Evolutionary conservation across 192 early-diverging fungal species (phyloP).

Genomic region (Mortierella alpina): DNA sequence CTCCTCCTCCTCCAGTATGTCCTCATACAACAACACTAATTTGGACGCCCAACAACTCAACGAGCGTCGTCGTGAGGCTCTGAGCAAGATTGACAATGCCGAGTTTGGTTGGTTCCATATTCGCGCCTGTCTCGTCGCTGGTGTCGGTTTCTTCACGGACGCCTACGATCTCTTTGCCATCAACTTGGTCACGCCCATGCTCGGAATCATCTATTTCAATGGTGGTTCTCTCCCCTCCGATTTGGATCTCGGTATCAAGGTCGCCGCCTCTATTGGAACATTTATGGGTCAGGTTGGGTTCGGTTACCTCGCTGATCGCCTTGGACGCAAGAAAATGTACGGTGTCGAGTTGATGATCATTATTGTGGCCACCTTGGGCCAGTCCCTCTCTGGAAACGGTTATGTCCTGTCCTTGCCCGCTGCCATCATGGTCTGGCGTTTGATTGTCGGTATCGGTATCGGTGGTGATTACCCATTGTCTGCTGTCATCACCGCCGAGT

Average conservation of each 20-base stretch:
- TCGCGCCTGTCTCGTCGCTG: constrained; percentile 73
- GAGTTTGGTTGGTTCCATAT: constrained; percentile 83
- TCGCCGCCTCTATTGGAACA: constrained; percentile 84
- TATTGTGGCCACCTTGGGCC: constrained; percentile 86
- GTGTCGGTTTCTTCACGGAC: constrained; percentile 91
- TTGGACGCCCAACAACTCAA: constrained; percentile 44
- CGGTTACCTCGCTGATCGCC: constrained; percentile 86
- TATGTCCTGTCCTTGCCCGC: constrained; percentile 76
- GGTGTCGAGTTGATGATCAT: constrained; percentile 91
- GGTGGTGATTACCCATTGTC: constrained; percentile 97
- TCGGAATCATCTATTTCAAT: constrained; percentile 75
- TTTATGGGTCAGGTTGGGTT: constrained; percentile 88
- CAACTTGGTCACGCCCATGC: constrained; percentile 90
- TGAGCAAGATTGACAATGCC: constrained; percentile 72
- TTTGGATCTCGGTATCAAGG: constrained; percentile 87
- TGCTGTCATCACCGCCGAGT: constrained; percentile 93
- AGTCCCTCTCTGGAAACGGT: constrained; percentile 76
- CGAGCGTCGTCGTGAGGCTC: constrained; percentile 49
- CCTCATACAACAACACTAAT: constrained; percentile 57
- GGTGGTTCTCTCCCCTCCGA: constrained; percentile 67
- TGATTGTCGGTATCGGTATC: constrained; percentile 92
- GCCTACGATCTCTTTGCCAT: constrained; percentile 98
- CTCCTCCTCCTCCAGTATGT: constrained; percentile 11
- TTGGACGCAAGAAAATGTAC: constrained; percentile 88
- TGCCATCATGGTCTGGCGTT: constrained; percentile 89